These are phyloP conservation scores for Ogataea trehalophila DNA, from an alignment of 805 yeast genomes.

Conservation along the genomic window DNA sequence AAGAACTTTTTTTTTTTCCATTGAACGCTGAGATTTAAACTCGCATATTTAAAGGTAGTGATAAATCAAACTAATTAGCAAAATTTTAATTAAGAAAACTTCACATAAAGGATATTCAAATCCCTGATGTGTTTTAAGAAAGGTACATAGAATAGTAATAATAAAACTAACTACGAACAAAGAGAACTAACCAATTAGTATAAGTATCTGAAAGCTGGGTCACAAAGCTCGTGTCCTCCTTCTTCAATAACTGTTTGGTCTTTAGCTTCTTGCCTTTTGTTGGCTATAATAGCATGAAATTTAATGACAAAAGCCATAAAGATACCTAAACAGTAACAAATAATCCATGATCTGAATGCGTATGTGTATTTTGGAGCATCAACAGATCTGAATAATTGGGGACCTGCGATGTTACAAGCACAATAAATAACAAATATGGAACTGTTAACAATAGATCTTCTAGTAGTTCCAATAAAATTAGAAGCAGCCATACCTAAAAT, in stretches of 20 bases:
- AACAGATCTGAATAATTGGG: constrained; percentile 55
- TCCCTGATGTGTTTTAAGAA: too few species aligned
- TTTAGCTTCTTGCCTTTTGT: constrained; percentile 8
- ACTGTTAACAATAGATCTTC: constrained; percentile 52
- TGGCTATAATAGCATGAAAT: constrained; percentile 6
- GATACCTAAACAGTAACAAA: constrained; percentile 34
- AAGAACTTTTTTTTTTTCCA: too few species aligned
- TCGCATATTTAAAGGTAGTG: too few species aligned
- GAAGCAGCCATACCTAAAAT: constrained; percentile 23
- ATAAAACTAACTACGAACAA: too few species aligned
- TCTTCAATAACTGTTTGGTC: constrained; percentile 6
- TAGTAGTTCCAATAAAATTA: constrained; percentile 62
- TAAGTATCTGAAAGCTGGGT: constrained; percentile 18
- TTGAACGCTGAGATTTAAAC: too few species aligned
- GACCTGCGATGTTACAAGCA: constrained; percentile 64
- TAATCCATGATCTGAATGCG: constrained; percentile 52
- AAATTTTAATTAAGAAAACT: too few species aligned
- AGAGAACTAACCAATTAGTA: constrained; percentile 5
- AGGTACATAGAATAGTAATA: too few species aligned
- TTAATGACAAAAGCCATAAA: constrained; percentile 10
- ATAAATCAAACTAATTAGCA: too few species aligned
- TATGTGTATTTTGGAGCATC: constrained; percentile 55
- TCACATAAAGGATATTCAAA: too few species aligned
- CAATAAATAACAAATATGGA: constrained; percentile 56
- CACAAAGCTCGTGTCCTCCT: constrained; percentile 8